Evolutionary conservation across 495 filamentous ascomycete genomes (phyloP).

Genomic region (Halenospora varia): DNA sequence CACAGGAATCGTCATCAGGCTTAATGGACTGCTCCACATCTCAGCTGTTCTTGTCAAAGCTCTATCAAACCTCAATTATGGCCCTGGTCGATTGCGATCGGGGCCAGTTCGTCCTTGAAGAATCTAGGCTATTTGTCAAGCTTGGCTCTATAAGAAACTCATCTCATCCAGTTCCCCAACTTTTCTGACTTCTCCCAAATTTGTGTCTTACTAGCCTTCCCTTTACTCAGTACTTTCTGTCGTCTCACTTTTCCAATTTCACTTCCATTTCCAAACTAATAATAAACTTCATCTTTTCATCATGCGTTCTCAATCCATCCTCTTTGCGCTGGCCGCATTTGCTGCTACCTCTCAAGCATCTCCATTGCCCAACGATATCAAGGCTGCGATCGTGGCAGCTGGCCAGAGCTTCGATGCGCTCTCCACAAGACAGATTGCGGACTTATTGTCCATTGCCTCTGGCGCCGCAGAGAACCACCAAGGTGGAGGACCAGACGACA

Average conservation of each 20-base stretch:
- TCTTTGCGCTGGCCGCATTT: slow-evolving; percentile 18
- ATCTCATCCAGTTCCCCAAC: not conserved
- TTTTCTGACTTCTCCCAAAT: not conserved
- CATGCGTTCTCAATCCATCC: slow-evolving; percentile 6
- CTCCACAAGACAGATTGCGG: slow-evolving; percentile 1
- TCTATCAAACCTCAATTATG: too few relatives aligned
- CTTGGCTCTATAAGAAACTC: not conserved
- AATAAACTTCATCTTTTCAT: not conserved
- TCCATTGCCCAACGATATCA: slow-evolving; percentile 5
- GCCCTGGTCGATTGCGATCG: too few relatives aligned
- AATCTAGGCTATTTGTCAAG: not conserved
- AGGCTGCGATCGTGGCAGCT: slow-evolving; percentile 9
- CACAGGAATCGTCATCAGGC: not conserved
- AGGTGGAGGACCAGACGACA: not conserved
- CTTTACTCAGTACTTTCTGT: not conserved
- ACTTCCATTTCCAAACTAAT: not conserved
- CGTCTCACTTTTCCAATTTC: not conserved
- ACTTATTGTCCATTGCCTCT: not conserved
- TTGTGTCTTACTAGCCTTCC: not conserved
- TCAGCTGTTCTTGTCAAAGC: not conserved
- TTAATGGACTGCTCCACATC: not conserved
- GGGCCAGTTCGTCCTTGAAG: too few relatives aligned
- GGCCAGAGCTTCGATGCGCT: slow-evolving; percentile 8
- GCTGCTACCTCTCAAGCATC: slow-evolving; percentile 1
- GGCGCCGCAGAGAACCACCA: not conserved